These are phyloP conservation scores for Crithidia fasciculata DNA, from an alignment of 208 protist genomes.

Conservation along the genomic window DNA sequence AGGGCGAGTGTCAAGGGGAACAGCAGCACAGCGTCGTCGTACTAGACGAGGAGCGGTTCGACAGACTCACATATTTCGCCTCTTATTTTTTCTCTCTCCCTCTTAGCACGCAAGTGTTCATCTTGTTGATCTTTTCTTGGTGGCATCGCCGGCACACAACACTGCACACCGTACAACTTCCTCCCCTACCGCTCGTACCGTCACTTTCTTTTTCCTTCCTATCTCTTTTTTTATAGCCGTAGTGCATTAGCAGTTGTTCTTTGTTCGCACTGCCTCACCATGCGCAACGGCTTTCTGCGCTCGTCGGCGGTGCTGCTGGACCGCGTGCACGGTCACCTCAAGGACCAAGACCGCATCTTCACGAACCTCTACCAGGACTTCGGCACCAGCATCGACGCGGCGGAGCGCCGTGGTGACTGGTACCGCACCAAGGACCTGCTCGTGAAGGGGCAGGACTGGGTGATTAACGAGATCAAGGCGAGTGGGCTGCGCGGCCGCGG, in stretches of 20 bases:
- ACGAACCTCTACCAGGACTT: conserved; percentile 98
- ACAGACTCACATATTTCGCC: too few species aligned
- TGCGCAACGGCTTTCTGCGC: conserved; percentile 50
- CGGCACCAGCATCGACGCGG: conserved; percentile 91
- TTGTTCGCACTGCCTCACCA: conserved; percentile 1
- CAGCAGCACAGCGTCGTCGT: too few species aligned
- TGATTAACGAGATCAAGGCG: conserved; percentile 97
- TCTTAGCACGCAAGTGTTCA: too few species aligned
- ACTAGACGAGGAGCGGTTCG: too few species aligned
- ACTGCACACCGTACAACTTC: too few species aligned
- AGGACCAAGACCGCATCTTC: conserved; percentile 98
- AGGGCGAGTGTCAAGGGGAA: too few species aligned
- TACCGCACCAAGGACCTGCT: conserved; percentile 98
- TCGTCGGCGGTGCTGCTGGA: conserved; percentile 47
- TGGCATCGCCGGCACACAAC: too few species aligned
- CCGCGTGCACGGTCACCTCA: conserved; percentile 87
- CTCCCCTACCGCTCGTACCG: neutral
- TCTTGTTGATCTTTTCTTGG: too few species aligned
- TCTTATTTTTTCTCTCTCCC: neutral
- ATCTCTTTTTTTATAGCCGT: neutral
- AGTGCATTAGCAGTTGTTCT: neutral
- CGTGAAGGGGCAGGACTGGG: conserved; percentile 96
- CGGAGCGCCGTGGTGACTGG: conserved; percentile 97
- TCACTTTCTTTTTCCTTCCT: neutral
- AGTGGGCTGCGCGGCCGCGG: conserved; percentile 98